Evolutionary conservation across 2,329 filamentous ascomycete genomes (phyloP).

Genomic region (Cordyceps farinosa): DNA sequence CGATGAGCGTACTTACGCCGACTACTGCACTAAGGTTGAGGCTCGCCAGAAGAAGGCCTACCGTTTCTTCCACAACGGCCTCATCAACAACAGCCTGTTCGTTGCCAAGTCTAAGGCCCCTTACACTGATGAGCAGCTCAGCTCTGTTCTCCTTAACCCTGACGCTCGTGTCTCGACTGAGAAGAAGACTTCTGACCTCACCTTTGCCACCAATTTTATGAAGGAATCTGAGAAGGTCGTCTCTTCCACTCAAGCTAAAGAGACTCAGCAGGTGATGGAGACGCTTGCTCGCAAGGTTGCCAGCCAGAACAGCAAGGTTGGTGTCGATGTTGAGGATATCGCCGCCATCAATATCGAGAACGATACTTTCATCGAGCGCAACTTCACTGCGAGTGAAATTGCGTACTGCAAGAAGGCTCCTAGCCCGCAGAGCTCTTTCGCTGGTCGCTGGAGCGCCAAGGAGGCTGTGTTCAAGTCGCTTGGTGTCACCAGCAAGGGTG

Average conservation of each 20-base stretch:
- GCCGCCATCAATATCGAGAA: constrained; percentile 87
- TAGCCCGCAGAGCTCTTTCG: constrained; percentile 83
- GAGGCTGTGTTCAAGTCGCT: constrained; percentile 98
- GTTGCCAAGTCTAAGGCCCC: constrained; percentile 90
- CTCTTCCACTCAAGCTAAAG: constrained; percentile 49
- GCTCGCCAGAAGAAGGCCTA: constrained; percentile 98
- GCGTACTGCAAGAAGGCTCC: constrained; percentile 79
- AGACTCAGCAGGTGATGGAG: constrained; percentile 73
- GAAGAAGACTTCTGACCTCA: constrained; percentile 79
- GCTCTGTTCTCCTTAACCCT: constrained; percentile 88
- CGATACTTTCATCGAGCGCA: constrained; percentile 88
- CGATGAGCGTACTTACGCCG: constrained; percentile 75
- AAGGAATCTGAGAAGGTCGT: constrained; percentile 58
- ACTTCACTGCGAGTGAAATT: constrained; percentile 84
- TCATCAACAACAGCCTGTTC: constrained; percentile 98
- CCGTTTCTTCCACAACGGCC: constrained; percentile 95
- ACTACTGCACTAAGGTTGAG: constrained; percentile 85
- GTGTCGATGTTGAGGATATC: constrained; percentile 91
- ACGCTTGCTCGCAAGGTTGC: constrained; percentile 63
- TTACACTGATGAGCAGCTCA: constrained; percentile 84
- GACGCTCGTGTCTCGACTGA: constrained; percentile 79
- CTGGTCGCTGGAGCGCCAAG: constrained; percentile 94
- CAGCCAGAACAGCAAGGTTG: constrained; percentile 68
- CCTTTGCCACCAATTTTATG: constrained; percentile 66
- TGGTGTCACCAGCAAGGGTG: constrained; percentile 80